Base-by-base conservation (phyloP, 768 basidiomycete genomes). In the Suillus tomentosus region DNA sequence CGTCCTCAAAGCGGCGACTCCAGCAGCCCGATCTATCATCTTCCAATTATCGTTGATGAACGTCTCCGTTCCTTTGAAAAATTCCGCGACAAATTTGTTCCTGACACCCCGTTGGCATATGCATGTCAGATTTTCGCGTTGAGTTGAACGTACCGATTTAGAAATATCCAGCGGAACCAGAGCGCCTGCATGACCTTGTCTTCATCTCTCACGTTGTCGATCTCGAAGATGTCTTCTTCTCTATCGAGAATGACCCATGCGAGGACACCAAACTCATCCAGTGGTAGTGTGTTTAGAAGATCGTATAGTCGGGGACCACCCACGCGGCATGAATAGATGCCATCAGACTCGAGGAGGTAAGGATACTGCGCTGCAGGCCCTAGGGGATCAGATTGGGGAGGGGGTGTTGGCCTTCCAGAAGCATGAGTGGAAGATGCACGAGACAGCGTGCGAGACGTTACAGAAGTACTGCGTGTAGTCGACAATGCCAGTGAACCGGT, bases 111-210 rank as follows among this genome's bases (percentile, higher is more conserved):
- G 58, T 60, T 10, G 39, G 9, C 27, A 53, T 17, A 10, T 7
- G 39, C 27, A 51, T 17, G 39, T 22, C 19, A 31, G 45, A 62
- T n/a, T 31, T 24, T 39, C 15, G 3, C 56, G 39, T 19, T 17
- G 17, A 40, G 10, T 37, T n/a, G 24, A 15, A 60, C 78, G 58
- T 57, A 87, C 88, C 84, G 76, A 69, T 90, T 82, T 39, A 87
- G 71, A 59, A 87, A 74, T 3, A 92, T 89, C 90, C 90, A 93
- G 60, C 92, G 72, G 14, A 79, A 85, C 91, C 91, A 93, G 14
- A 93, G 75, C 6, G 90, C 89, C 62, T 86, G 84, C 79, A 94
- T 89, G 8, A 92, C 86, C 72, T 93, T 94, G 64, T 89, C 85
- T 66, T 92, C 89, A 63, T 91, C 90, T 47, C 79, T 79, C 13